Percentiles rank a stretch among this genome's conserved stretches.
Conservation (phyloP, 495 filamentous ascomycete genomes). For the Neurospora sp. region DNA sequence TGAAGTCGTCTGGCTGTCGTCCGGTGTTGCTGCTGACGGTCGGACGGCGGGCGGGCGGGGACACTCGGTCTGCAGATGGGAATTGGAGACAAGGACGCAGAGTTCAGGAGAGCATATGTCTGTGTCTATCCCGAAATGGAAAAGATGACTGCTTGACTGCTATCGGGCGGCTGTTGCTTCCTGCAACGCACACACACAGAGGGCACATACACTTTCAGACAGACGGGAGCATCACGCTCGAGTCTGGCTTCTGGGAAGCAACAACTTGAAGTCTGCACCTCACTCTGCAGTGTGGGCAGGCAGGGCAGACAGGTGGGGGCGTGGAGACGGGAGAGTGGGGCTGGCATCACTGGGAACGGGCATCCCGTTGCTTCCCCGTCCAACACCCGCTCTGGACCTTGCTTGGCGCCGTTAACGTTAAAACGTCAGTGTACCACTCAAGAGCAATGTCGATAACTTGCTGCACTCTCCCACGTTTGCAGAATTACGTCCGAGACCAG, state of each 20-base stretch:
- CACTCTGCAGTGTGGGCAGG: not conserved
- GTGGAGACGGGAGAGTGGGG: not conserved
- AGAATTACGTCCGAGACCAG: not conserved
- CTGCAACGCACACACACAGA: not conserved
- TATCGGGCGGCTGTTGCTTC: not conserved
- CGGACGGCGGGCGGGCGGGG: not conserved
- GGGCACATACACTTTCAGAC: not conserved
- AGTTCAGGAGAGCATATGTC: not conserved
- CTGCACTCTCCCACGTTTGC: not conserved
- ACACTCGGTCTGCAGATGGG: not conserved
- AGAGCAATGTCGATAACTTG: not conserved
- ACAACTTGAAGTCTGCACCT: not conserved
- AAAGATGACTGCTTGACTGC: not conserved
- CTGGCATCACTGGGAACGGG: not conserved
- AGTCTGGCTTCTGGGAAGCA: not conserved
- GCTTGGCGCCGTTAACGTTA: not conserved
- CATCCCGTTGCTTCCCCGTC: not conserved
- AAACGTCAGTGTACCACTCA: no score
- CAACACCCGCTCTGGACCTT: not conserved
- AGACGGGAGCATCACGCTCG: not conserved
- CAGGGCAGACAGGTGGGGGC: not conserved
- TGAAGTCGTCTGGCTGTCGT: slow-evolving; percentile 8
- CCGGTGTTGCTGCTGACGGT: not conserved
- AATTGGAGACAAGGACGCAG: not conserved
- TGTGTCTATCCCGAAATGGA: not conserved